These are phyloP conservation scores for Caryopteris hybrid DNA, from an alignment of 305 asterid species.

Conservation along the genomic window DNA sequence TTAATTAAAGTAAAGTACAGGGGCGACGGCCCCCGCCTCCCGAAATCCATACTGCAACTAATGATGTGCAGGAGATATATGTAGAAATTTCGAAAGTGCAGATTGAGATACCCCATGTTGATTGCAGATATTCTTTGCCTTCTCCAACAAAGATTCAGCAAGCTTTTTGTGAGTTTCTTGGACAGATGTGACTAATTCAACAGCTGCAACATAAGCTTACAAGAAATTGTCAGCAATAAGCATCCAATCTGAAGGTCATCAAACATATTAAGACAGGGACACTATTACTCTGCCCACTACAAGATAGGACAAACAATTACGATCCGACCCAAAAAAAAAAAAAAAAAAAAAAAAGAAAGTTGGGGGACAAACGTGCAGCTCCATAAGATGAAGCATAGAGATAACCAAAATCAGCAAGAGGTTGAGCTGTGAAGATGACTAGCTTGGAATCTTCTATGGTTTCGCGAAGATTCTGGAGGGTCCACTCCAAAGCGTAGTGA, in stretches of 20 bases:
- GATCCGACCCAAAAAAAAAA: too few relatives aligned
- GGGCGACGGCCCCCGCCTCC: too few relatives aligned
- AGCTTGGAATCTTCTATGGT: conserved; percentile 26
- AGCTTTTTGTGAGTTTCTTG: conserved; percentile 34
- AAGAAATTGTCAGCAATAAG: too few relatives aligned
- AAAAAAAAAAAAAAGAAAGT: too few relatives aligned
- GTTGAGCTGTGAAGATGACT: conserved; percentile 44
- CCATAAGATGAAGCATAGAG: conserved; percentile 50
- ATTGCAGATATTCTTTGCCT: conserved; percentile 43
- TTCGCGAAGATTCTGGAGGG: conserved; percentile 34
- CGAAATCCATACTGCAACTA: too few relatives aligned
- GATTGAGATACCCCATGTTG: conserved; percentile 35
- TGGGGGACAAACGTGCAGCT: conserved; percentile 43
- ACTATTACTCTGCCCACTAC: too few relatives aligned
- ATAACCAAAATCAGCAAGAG: conserved; percentile 32
- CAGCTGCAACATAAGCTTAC: conserved; percentile 31
- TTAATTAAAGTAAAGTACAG: too few relatives aligned
- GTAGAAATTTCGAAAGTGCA: too few relatives aligned
- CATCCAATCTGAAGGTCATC: too few relatives aligned
- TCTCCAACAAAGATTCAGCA: conserved; percentile 43
- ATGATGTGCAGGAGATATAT: too few relatives aligned
- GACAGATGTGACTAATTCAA: conserved; percentile 29
- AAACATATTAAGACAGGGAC: not conserved
- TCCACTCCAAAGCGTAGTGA: conserved; percentile 53
- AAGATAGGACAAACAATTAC: too few relatives aligned